phyloP scores from a whole-genome alignment of 108 stramenopile species.

The Cafeteria roenbergensis region DNA sequence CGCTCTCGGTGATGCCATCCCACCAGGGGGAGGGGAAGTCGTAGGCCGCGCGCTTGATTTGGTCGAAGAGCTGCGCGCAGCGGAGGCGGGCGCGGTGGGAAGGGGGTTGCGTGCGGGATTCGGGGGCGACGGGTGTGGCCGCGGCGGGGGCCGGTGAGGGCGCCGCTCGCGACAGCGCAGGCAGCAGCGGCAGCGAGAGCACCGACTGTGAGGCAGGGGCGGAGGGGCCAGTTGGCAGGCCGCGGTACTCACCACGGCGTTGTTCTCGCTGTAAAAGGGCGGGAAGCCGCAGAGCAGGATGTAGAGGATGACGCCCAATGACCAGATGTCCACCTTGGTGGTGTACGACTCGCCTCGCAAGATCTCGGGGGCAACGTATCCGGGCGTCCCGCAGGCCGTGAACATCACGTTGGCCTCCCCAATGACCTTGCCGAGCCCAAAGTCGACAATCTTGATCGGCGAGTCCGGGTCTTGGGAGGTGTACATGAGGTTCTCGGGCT shows the following conservation, averaged over 20 bases:
- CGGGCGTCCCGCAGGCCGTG: conserved; percentile 84
- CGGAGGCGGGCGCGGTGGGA: no score
- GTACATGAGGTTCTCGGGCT: conserved; percentile 69
- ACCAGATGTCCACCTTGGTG: conserved; percentile 80
- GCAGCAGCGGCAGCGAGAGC: no score
- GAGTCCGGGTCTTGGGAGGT: conserved; percentile 51
- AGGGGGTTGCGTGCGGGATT: no score
- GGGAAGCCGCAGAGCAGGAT: conserved; percentile 92
- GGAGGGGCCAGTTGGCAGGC: no score
- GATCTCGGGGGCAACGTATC: conserved; percentile 81
- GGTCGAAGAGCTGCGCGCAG: conserved; percentile 16
- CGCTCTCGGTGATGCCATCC: conserved; percentile 23
- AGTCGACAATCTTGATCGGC: conserved; percentile 90
- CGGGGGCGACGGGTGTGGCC: no score
- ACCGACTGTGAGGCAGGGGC: no score
- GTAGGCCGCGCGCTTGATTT: conserved; percentile 29
- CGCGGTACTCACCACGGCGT: no score
- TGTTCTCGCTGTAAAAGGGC: conserved; percentile 85
- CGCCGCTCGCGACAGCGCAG: no score
- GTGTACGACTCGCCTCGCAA: conserved; percentile 66
- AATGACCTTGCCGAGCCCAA: conserved; percentile 83
- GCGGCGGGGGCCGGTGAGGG: no score
- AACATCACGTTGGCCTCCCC: conserved; percentile 54
- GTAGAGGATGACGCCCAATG: conserved; percentile 82
- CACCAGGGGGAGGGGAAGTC: conserved; percentile 31